Evolutionary conservation across 2,329 filamentous ascomycete species (phyloP).

Genomic region (Phaeoacremonium minimum): DNA sequence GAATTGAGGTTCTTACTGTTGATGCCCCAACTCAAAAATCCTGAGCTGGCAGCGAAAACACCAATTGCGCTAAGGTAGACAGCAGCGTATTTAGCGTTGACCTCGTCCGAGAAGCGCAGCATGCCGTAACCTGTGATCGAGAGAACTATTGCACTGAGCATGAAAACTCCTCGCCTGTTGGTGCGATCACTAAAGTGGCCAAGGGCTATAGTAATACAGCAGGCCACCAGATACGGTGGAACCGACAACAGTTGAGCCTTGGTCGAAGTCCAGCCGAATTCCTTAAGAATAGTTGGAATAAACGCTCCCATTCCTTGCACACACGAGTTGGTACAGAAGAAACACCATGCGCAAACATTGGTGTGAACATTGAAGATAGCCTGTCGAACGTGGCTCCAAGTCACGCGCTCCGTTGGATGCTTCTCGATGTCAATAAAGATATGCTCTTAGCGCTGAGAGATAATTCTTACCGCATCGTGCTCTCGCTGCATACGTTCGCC

Average conservation of each 20-base stretch:
- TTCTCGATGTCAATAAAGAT: neutral
- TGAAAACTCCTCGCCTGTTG: constrained; percentile 6
- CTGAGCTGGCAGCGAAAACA: constrained; percentile 6
- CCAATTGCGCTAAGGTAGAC: constrained; percentile 6
- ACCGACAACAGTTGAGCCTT: constrained; percentile 8
- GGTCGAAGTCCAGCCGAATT: constrained; percentile 10
- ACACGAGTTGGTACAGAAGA: constrained; percentile 5
- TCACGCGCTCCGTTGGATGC: constrained; percentile 4
- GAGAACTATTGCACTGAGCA: constrained; percentile 4
- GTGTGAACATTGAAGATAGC: constrained; percentile 8
- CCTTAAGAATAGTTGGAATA: constrained; percentile 8
- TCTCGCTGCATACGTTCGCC: constrained; percentile 6
- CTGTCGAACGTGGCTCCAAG: constrained; percentile 6
- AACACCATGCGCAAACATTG: constrained; percentile 7
- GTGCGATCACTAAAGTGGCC: constrained; percentile 4
- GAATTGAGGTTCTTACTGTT: constrained; percentile 3
- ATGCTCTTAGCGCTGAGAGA: neutral
- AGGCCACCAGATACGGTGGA: constrained; percentile 6
- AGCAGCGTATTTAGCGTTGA: constrained; percentile 5
- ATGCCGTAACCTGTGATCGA: constrained; percentile 4
- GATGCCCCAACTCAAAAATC: constrained; percentile 7
- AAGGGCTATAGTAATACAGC: constrained; percentile 2
- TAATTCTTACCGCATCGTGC: constrained; percentile 2
- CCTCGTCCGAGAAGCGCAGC: constrained; percentile 5
- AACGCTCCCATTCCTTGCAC: constrained; percentile 8